Percentiles rank a stretch among this genome's conserved stretches.
Conservation (phyloP, 805 yeast genomes). For the Wickerhamiella domercqiae region DNA sequence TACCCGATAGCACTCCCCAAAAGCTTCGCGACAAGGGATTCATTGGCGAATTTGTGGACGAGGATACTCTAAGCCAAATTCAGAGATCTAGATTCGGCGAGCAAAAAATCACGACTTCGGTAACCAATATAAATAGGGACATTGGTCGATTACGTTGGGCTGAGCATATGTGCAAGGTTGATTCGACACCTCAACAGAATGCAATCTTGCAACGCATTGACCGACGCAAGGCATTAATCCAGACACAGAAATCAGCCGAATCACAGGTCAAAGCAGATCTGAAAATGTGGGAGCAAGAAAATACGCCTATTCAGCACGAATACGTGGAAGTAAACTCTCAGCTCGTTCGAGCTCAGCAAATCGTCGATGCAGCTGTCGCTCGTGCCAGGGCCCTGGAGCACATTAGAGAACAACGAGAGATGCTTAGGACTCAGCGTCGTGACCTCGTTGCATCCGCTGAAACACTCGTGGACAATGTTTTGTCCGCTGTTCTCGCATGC, state of each 20-base stretch:
- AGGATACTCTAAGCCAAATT: not conserved
- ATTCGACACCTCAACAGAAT: not conserved
- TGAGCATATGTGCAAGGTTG: not conserved
- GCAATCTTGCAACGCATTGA: not conserved
- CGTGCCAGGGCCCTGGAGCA: not conserved
- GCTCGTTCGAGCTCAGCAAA: not conserved
- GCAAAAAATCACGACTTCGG: not conserved
- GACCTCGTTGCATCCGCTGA: too few relatives aligned
- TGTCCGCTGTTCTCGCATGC: not conserved
- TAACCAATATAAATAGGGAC: not conserved
- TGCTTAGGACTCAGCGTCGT: too few relatives aligned
- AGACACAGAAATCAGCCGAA: not conserved
- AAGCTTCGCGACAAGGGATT: not conserved
- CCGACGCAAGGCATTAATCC: not conserved
- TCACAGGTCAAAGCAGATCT: not conserved
- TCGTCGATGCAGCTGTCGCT: not conserved
- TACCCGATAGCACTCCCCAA: not conserved
- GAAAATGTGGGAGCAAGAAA: not conserved
- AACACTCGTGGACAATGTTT: too few relatives aligned
- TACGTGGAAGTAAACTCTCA: not conserved
- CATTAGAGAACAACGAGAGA: not conserved
- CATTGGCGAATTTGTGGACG: not conserved
- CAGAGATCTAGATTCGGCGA: not conserved
- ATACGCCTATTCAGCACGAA: not conserved
- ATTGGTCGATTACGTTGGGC: slow-evolving; percentile 1